Base-by-base conservation (phyloP, 805 yeast genomes). In the Yamadazyma akitaensis region DNA sequence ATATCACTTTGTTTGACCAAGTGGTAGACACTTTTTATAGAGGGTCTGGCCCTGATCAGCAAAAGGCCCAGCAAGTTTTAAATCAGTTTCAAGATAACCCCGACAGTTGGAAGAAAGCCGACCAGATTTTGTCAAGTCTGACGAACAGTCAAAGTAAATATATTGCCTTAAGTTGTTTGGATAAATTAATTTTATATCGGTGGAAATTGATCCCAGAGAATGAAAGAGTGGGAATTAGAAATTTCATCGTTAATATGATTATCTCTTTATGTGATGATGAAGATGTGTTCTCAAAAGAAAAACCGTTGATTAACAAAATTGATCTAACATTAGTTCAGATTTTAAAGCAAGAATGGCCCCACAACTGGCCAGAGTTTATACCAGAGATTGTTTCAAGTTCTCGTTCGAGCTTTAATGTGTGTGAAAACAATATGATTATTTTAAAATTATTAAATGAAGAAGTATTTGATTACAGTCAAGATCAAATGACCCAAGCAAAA, bases 341-440 rank as follows among this genome's bases (percentile, higher is more conserved):
- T 43, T 80, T 94, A 60, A 94, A 94, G 61, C 98, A 94, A 69
- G 99, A 94, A 64, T 94, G 99, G 99, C 99, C 99, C 30, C 88
- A 84, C 57, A 87, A 91, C 64, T 94, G 99, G 99, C 98, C 98
- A 16, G 87, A 85, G 58, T 94, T 94, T 60, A 86, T 94, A 42
- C 96, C 97, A 14, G 99, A 94, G 64, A 80, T 94, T 47, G 94
- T 92, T 40, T 80, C 77, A 50, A 84, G 96, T 53, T 84, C 95
- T 39, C 80, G 88, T 53, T 81, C 92, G 12, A 84, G 94, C 18
- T 81, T 87, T 65, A 92, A 90, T 59, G 97, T 94, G 43, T 94
- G 99, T 72, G 99, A 94, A 67, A 94, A 94, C 71, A 94, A 94
- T 69, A 92, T 94, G 98, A 82, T 84, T 51, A 91, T 94, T 49